Conservation (phyloP, 129 eudicot species). For the Centaurea solstitialis region DNA sequence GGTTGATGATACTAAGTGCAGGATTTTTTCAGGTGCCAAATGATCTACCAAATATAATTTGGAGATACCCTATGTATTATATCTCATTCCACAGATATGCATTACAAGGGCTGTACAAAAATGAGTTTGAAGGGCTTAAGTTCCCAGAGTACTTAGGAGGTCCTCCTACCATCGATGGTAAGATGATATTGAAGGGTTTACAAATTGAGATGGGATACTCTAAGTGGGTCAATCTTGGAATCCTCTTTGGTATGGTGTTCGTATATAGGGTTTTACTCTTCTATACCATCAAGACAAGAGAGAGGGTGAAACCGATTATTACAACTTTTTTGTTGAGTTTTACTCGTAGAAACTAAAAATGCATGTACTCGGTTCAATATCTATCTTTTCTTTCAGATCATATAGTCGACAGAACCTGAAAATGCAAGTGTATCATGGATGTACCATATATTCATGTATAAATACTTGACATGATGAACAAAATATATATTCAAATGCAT, state of each 20-base stretch:
- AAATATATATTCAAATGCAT: no score
- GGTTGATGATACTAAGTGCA: conserved; percentile 57
- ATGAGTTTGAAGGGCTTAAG: conserved; percentile 43
- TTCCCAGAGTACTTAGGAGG: conserved; percentile 25
- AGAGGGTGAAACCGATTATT: conserved; percentile 33
- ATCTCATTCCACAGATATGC: conserved; percentile 49
- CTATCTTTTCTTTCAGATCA: no score
- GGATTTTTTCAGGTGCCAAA: conserved; percentile 52
- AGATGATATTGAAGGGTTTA: conserved; percentile 40
- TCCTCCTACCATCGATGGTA: conserved; percentile 24
- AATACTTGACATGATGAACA: no score
- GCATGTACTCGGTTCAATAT: neutral
- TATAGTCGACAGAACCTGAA: no score
- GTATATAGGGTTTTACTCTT: conserved; percentile 46
- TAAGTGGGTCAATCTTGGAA: conserved; percentile 63
- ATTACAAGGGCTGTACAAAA: conserved; percentile 57
- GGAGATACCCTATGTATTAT: conserved; percentile 60
- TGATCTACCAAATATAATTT: conserved; percentile 40
- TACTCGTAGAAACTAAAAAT: neutral
- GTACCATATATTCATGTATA: no score
- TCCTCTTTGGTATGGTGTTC: conserved; percentile 55
- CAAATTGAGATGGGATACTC: conserved; percentile 54
- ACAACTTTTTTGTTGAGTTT: conserved; percentile 8
- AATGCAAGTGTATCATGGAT: no score
- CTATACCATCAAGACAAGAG: conserved; percentile 36